phyloP scores from a whole-genome alignment of 2,329 filamentous ascomycete genomes.

The Fusarium sp. region DNA sequence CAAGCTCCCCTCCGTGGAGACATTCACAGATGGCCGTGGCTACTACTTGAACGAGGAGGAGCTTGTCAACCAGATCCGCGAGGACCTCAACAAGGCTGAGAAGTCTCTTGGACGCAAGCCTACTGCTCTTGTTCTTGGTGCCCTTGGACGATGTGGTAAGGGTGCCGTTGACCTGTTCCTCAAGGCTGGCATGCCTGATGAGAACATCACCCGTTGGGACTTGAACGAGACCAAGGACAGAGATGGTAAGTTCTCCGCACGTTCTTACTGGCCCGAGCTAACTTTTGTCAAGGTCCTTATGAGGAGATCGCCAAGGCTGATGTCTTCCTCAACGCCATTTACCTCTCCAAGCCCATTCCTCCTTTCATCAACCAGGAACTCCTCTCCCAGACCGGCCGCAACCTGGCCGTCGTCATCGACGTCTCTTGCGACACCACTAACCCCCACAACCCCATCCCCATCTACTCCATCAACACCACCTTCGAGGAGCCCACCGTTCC shows the following conservation, averaged over 20 bases:
- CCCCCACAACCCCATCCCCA: constrained; percentile 76
- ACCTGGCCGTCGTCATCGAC: constrained; percentile 83
- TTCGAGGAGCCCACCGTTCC: constrained; percentile 89
- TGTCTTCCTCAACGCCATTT: constrained; percentile 83
- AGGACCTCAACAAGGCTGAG: constrained; percentile 73
- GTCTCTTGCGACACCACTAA: constrained; percentile 81
- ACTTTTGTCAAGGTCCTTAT: constrained; percentile 65
- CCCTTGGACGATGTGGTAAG: constrained; percentile 82
- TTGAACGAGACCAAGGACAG: constrained; percentile 76
- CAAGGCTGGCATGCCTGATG: constrained; percentile 68
- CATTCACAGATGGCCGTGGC: constrained; percentile 59
- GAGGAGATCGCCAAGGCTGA: constrained; percentile 79
- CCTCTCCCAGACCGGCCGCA: constrained; percentile 70
- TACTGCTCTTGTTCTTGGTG: constrained; percentile 85
- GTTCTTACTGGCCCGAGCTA: background rate
- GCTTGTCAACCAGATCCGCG: constrained; percentile 58
- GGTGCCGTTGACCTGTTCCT: constrained; percentile 85
- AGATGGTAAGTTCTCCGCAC: constrained; percentile 59
- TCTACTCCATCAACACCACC: constrained; percentile 87
- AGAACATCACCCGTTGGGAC: constrained; percentile 71
- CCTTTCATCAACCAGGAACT: constrained; percentile 83
- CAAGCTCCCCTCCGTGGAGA: constrained; percentile 66
- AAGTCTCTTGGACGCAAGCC: constrained; percentile 75
- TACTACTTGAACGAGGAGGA: constrained; percentile 76
- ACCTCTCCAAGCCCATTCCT: constrained; percentile 77